Base-by-base conservation (phyloP, 2,329 filamentous ascomycete genomes). In the Epichloe sibirici region DNA sequence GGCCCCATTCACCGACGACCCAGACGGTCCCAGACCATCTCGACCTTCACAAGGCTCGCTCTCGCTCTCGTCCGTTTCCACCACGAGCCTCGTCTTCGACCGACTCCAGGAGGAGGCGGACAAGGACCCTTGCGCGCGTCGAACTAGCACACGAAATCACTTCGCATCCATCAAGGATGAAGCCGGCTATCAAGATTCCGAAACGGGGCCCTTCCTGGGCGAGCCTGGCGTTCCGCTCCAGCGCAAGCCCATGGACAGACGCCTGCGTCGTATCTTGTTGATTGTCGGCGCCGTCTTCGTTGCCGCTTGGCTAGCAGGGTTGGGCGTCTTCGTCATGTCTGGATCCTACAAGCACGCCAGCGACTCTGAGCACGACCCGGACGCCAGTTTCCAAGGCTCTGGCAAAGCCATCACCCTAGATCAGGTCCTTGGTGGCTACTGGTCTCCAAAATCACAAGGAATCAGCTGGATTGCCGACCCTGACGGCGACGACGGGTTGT, bases 71-170 rank as follows among this genome's bases (percentile, higher is more conserved):
- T 85, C 85, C 42, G 83, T 82, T n/a, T 93, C 88, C 37, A 91
- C 88, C 11, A 90, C 85, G 4, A 91, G 88, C 60, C 75, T 93
- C 13, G 81, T 93, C 51, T 87, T 93, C 64, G 87, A 93, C 58
- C 81, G 85, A 57, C 77, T 91, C 58, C 77, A 80, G 61, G 83
- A 87, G 63, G 64, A 74, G 65, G 62, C 58, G 53, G 67, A 71
- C 53, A 69, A 69, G 60, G 58, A 63, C 17, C 51, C 53, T 2
- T 53, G 23, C 9, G 37, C 34, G 48, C 57, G 48, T 59, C 59
- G 39, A 52, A 59, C 51, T 55, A 49, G 55, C 43, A 40, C 46
- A 38, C 57, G 49, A 38, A 61, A 49, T 58, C 56, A 23, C n/a
- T 8, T 62, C 57, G 66, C 58, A 59, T 66, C 56, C 63, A 68